Conservation (phyloP, 129 eudicot species). For the Kitagawia praeruptora region DNA sequence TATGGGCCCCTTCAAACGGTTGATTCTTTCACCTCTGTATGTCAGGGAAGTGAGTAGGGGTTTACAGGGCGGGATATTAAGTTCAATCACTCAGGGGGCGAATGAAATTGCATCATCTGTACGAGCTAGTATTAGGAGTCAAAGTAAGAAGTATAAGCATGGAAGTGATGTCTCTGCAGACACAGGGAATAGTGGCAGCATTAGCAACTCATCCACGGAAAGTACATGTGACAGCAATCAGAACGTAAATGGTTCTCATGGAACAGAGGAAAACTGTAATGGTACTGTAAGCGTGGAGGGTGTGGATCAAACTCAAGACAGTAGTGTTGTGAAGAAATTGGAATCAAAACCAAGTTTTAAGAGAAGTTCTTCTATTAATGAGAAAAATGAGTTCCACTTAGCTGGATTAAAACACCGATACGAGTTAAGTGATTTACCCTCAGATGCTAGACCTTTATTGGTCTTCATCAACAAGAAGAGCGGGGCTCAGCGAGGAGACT, state of each 20-base stretch:
- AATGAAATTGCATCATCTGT: conserved; percentile 97
- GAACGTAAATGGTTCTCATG: conserved; percentile 32
- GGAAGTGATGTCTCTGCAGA: conserved; percentile 47
- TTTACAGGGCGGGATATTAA: conserved; percentile 72
- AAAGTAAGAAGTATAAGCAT: conserved; percentile 60
- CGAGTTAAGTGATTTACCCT: conserved; percentile 75
- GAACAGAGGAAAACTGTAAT: conserved; percentile 40
- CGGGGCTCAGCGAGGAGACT: conserved; percentile 93
- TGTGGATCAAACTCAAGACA: conserved; percentile 31
- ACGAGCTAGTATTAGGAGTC: conserved; percentile 85
- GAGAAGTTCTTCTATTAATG: conserved; percentile 54
- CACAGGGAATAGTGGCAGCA: conserved; percentile 33
- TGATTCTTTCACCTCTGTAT: conserved; percentile 76
- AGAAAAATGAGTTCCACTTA: conserved; percentile 57
- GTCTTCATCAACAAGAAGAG: conserved; percentile 92
- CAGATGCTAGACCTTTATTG: conserved; percentile 88
- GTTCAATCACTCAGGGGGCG: conserved; percentile 94
- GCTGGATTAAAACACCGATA: conserved; percentile 60
- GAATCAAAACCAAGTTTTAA: conserved; percentile 44
- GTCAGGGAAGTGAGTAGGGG: conserved; percentile 60
- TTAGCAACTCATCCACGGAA: conserved; percentile 44
- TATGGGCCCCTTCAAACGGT: conserved; percentile 78
- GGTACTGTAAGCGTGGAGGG: conserved; percentile 33
- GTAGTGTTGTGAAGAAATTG: conserved; percentile 33
- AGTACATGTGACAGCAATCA: conserved; percentile 32